Base-by-base conservation (phyloP, 441 rosid genomes). In the Gossypium aridum region DNA sequence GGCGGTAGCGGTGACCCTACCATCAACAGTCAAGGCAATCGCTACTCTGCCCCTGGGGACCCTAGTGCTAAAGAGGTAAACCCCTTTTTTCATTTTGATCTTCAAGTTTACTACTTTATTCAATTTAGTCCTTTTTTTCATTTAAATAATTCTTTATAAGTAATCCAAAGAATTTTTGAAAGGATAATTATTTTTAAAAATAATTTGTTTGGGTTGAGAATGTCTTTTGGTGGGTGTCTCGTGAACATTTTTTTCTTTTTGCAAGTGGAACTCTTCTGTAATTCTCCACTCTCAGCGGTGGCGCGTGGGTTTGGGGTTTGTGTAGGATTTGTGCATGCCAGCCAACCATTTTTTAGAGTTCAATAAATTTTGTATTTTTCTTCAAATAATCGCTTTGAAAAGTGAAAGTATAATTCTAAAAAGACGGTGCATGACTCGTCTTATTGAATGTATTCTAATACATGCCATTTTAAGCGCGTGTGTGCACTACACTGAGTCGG, bases 1-100 rank as follows among this genome's bases (percentile, higher is more conserved):
- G 87, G 87, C 3, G 87, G 87, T 9, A 84, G 87, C 53, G 85
- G 85, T 13, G 80, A 75, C 20, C 86, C 86, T 56, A 83, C 86
- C 0, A 83, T 83, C 7, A 81, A 81, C n/a, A 84, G 87, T 71
- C 83, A 84, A 76, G 87, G 87, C 47, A 84, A 84, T 31, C 81
- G 85, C 51, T 84, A 81, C 72, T 81, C 81, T 4, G 87, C 87
- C 20, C 87, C 87, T 1, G 53, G 16, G n/a, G 78, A 81, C 61
- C 73, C 83, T 1, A 77, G 82, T 66, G 87, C 87, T 1, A 84
- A 84, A 77, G 75, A 84, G 85, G 85, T 83, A 47, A 25, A 31
- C 7, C 37, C 2, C 4, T 0, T 67, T 66, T 12, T 51, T 25
- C 7, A 54, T 13, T 17, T 5, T 54, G 1, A n/a, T 7, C 55